Conservation (phyloP, 1,139 yeast species). For the Lodderomyces orthopsilosis region DNA sequence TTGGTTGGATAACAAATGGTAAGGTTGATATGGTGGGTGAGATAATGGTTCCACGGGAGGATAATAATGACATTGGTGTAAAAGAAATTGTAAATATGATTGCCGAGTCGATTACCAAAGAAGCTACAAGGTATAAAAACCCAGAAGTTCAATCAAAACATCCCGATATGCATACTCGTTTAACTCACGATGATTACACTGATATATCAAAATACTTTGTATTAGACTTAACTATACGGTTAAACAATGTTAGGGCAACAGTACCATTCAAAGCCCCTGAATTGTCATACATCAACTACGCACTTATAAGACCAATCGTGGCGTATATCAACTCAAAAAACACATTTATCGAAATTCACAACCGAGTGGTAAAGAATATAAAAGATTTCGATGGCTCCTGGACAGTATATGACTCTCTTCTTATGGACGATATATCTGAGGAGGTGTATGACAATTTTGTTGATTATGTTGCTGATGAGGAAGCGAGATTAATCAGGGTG, state of each 20-base stretch:
- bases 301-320: conserved; percentile 89
- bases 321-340: conserved; percentile 89
- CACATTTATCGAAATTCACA: conserved; percentile 84
- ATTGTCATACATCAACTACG: conserved; percentile 83
- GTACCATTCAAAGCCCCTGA: conserved; percentile 86
- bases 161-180: conserved; percentile 28
- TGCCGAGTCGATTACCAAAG: conserved; percentile 40
- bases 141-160: conserved; percentile 33
- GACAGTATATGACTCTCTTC: conserved; percentile 88
- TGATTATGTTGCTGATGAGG: conserved; percentile 84
- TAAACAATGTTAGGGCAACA: conserved; percentile 82
- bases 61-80: conserved; percentile 40
- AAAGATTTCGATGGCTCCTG: conserved; percentile 91
- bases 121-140: conserved; percentile 37
- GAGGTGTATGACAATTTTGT: conserved; percentile 92
- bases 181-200: conserved; percentile 25
- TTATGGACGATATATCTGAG: conserved; percentile 88
- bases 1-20: conserved; percentile 94
- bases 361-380: conserved; percentile 76
- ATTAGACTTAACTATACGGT: conserved; percentile 71
- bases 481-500: conserved; percentile 67
- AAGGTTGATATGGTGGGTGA: conserved; percentile 92
- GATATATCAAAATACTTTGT: conserved; percentile 59
- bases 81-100: conserved; percentile 39
- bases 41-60: conserved; percentile 69